A percentile compares a stretch with the other conserved stretches of the same genome.
These are phyloP conservation scores for Scopulariopsis brevicaulis DNA, from an alignment of 2,329 filamentous ascomycete genomes.

Conservation along the genomic window DNA sequence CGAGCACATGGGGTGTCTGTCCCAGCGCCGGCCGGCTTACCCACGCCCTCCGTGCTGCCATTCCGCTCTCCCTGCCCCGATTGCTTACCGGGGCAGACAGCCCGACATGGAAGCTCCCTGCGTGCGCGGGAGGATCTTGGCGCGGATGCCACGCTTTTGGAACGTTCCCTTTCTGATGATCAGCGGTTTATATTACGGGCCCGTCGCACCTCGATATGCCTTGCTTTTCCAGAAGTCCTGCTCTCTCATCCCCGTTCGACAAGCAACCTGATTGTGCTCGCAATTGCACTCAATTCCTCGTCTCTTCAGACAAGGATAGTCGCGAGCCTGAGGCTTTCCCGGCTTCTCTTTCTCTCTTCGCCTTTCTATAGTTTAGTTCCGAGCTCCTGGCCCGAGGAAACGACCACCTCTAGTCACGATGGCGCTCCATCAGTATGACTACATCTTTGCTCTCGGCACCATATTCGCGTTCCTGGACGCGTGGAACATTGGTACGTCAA, in stretches of 20 bases:
- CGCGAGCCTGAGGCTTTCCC: neutral
- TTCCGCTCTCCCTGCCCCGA: neutral
- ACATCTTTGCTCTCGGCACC: constrained; percentile 52
- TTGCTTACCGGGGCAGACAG: neutral
- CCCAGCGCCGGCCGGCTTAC: neutral
- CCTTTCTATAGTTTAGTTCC: neutral
- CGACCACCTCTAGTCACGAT: constrained; percentile 9
- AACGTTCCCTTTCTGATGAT: neutral
- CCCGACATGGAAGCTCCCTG: neutral
- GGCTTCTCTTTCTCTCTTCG: neutral
- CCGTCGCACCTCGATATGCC: neutral
- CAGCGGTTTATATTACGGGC: constrained; percentile 1
- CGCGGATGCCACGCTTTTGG: neutral
- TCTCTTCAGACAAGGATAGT: neutral
- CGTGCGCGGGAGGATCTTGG: neutral
- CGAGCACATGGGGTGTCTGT: constrained; percentile 1
- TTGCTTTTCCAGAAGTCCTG: neutral
- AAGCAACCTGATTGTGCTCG: neutral
- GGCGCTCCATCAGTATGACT: constrained; percentile 44
- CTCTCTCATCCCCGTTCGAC: neutral
- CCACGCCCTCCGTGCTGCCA: neutral
- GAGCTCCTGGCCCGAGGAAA: neutral
- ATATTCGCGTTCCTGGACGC: constrained; percentile 56
- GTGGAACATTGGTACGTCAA: constrained; percentile 52
- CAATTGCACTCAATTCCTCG: neutral